phyloP scores from a whole-genome alignment of 345 rosid genomes.

The Populus deltoides region DNA sequence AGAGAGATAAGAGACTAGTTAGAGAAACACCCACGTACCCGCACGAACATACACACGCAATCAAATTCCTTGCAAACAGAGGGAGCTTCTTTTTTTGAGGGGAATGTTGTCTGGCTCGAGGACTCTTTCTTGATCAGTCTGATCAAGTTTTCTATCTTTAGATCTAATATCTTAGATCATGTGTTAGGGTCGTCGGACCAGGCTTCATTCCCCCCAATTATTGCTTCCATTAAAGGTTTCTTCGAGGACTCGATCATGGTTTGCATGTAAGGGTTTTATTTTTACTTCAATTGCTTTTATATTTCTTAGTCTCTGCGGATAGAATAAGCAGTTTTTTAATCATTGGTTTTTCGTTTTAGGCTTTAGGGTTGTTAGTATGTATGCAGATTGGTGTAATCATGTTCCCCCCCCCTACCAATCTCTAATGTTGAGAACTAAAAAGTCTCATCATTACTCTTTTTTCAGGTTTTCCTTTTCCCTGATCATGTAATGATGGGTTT shows the following conservation, averaged over 20 bases:
- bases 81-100: conserved; percentile 57
- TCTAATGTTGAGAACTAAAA: conserved; percentile 13
- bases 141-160: background rate
- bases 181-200: conserved; percentile 82
- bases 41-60: background rate
- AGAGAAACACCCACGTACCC: background rate
- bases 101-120: conserved; percentile 99
- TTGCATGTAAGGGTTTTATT: conserved; percentile 37
- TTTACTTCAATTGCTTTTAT: background rate
- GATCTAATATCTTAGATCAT: conserved; percentile 26
- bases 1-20: conserved; percentile 12
- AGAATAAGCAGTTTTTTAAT: background rate
- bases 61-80: conserved; percentile 13
- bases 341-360: conserved; percentile 4
- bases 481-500: conserved; percentile 30
- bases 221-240: conserved; percentile 37
- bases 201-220: conserved; percentile 98
- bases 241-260: background rate
- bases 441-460: conserved; percentile 52
- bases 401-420: no score
- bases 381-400: conserved; percentile 22
- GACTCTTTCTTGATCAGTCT: conserved; percentile 38
- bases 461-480: conserved; percentile 20
- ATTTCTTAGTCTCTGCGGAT: background rate
- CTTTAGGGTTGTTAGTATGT: background rate